Conservation (phyloP, 2,329 filamentous ascomycete genomes). For the Clonostachys solani region DNA sequence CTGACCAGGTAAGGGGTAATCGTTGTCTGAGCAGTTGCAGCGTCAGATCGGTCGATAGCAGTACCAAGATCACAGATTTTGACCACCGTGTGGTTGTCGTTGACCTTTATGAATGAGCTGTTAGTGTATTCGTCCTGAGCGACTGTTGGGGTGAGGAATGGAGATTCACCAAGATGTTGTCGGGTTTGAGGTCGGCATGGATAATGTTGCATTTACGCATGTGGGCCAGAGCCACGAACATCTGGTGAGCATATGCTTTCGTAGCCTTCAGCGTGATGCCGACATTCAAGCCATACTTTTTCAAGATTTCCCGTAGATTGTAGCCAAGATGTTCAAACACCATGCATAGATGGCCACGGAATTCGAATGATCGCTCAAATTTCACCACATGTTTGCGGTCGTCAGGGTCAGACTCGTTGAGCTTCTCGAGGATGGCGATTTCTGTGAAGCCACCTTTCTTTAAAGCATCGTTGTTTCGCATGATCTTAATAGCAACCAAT, state of each 20-base stretch:
- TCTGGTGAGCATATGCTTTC: conserved; percentile 86
- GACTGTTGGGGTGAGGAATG: conserved; percentile 4
- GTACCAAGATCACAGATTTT: conserved; percentile 97
- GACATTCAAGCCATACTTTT: conserved; percentile 92
- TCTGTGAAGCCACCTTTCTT: conserved; percentile 91
- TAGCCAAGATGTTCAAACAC: conserved; percentile 93
- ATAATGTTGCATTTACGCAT: conserved; percentile 91
- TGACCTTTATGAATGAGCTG: conserved; percentile 45
- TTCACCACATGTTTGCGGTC: conserved; percentile 90
- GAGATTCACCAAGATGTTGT: conserved; percentile 76
- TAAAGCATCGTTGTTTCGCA: conserved; percentile 92
- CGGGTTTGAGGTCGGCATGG: conserved; percentile 94
- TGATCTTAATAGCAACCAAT: conserved; percentile 94
- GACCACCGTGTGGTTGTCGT: conserved; percentile 75
- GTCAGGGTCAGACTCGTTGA: conserved; percentile 80
- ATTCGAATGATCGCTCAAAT: conserved; percentile 83
- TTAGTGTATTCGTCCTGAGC: conserved; percentile 11
- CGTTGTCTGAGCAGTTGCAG: conserved; percentile 67
- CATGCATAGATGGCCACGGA: conserved; percentile 93
- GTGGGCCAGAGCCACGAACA: conserved; percentile 83
- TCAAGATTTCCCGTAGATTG: conserved; percentile 89
- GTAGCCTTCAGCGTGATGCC: conserved; percentile 89
- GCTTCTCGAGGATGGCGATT: conserved; percentile 85
- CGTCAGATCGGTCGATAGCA: conserved; percentile 85
- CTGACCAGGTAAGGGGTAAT: conserved; percentile 94